Percentiles rank a stretch among this genome's conserved stretches.
These are phyloP conservation scores for Athelia psychrophila DNA, from an alignment of 1,284 basidiomycete genomes.

Conservation along the genomic window DNA sequence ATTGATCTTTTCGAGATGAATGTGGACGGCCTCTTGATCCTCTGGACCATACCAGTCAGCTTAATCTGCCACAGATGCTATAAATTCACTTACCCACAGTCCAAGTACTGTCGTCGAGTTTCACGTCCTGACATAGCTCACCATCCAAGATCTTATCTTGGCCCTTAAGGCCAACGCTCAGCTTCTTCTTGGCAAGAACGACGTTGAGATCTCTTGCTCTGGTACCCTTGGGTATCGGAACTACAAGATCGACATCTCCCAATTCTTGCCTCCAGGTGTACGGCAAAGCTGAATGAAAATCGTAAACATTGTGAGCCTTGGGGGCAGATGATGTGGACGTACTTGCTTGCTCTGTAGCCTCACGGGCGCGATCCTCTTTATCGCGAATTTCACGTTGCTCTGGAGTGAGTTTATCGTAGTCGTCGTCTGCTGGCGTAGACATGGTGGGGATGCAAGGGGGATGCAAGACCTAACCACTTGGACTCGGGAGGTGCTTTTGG, in stretches of 20 bases:
- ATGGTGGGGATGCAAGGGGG: neutral
- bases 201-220: constrained; percentile 77
- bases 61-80: constrained; percentile 6
- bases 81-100: constrained; percentile 68
- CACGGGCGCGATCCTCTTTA: constrained; percentile 62
- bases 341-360: constrained; percentile 86
- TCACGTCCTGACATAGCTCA: constrained; percentile 92
- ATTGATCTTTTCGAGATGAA: constrained; percentile 89
- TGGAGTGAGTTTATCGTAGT: constrained; percentile 77
- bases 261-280: constrained; percentile 94
- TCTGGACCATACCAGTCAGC: constrained; percentile 45
- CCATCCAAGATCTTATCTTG: constrained; percentile 84
- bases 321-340: constrained; percentile 27
- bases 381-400: constrained; percentile 79
- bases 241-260: constrained; percentile 78
- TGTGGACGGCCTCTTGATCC: constrained; percentile 69
- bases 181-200: constrained; percentile 76
- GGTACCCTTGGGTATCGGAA: constrained; percentile 88
- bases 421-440: constrained; percentile 34
- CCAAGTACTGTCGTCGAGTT: constrained; percentile 97
- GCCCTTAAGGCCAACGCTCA: constrained; percentile 86
- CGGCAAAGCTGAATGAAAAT: constrained; percentile 68
- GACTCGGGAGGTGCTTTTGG: no score
- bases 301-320: neutral
- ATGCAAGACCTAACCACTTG: no score